Evolutionary conservation across 225 moss, liverwort and hornwort genomes (phyloP), one percentile per base, ranked within the genome.

Genomic region (Sphagnum contortum): DNA sequence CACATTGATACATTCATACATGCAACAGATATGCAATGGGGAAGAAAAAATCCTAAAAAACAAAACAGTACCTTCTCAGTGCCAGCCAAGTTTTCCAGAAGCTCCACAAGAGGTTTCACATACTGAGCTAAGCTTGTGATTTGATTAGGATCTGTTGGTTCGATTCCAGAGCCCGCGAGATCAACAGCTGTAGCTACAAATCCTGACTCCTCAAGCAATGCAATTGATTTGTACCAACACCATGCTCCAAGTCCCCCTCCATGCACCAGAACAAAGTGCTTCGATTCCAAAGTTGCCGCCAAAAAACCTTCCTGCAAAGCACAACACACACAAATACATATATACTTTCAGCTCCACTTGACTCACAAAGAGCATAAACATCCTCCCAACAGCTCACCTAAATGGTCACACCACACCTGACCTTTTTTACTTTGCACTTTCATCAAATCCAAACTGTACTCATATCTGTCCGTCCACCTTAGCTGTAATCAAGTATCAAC

Each of bases 161-260:
- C 93, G 8, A 88, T 90, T 44, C 98, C 98, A 49, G 98, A 98
- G 62, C 98, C 96, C 12, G 80, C 85, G 61, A 98, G 82, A 67
- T 98, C 98, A 54, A 98, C 78, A 55, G 93, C 93, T 49, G 93
- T 79, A 12, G 98, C 87, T 57, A 70, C 81, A 74, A 98, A 88
- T 56, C 98, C 93, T 72, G 85, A 75, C 75, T 93, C 92, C 72
- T 93, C 87, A 47, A 98, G 75, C 69, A 98, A 82, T 7, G 93
- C 88, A 8, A 98, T 98, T 2, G 85, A 83, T 66, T 98, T 98
- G 72, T 98, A 98, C 98, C 98, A 98, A 75, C 93, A 98, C 98
- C 98, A 98, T 12, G 98, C 93, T 66, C 98, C 98, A 51, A 91
- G 81, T 61, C 98, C 98, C 59, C 98, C 98, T 67, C 98, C 98